Conservation (phyloP, 805 yeast species). For the Ogataea corticis region DNA sequence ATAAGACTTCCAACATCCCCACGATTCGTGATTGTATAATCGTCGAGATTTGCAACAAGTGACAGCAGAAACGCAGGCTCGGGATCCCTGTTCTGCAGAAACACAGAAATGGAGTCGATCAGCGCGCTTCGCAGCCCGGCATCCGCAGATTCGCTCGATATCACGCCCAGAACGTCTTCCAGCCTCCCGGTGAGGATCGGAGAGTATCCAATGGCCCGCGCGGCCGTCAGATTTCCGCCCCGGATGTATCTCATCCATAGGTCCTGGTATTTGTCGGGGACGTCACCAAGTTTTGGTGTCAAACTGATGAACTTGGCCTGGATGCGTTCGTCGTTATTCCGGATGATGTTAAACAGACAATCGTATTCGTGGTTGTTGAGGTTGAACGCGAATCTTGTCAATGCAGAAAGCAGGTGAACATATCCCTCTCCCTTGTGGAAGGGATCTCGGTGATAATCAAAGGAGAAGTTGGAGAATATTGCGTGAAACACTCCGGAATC, state of each 20-base stretch:
- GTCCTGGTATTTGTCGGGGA: slow-evolving; percentile 21
- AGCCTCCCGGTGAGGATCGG: slow-evolving; percentile 17
- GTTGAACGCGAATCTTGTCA: slow-evolving; percentile 10
- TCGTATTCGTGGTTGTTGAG: slow-evolving; percentile 20
- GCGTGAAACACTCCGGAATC: slow-evolving; percentile 10
- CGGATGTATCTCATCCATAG: slow-evolving; percentile 41
- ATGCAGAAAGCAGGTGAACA: slow-evolving; percentile 23
- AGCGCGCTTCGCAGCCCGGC: slow-evolving; percentile 27
- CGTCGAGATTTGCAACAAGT: slow-evolving; percentile 53
- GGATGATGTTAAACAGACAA: slow-evolving; percentile 30
- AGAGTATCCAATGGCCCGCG: slow-evolving; percentile 38
- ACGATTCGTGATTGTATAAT: slow-evolving; percentile 73
- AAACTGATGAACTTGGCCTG: slow-evolving; percentile 34
- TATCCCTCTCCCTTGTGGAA: slow-evolving; percentile 41
- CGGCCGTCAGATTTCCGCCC: slow-evolving; percentile 39
- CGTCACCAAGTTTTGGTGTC: slow-evolving; percentile 14
- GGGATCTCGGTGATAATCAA: slow-evolving; percentile 38
- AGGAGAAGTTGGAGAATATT: slow-evolving; percentile 13
- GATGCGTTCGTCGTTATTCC: slow-evolving; percentile 25
- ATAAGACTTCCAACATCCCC: slow-evolving; percentile 92
- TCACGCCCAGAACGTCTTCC: slow-evolving; percentile 28
- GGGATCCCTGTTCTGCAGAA: slow-evolving; percentile 22
- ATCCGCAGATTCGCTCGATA: slow-evolving; percentile 32
- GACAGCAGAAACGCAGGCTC: slow-evolving; percentile 7
- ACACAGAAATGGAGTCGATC: slow-evolving; percentile 27